Conservation (phyloP, 805 yeast genomes). For the Candida ortonii region DNA sequence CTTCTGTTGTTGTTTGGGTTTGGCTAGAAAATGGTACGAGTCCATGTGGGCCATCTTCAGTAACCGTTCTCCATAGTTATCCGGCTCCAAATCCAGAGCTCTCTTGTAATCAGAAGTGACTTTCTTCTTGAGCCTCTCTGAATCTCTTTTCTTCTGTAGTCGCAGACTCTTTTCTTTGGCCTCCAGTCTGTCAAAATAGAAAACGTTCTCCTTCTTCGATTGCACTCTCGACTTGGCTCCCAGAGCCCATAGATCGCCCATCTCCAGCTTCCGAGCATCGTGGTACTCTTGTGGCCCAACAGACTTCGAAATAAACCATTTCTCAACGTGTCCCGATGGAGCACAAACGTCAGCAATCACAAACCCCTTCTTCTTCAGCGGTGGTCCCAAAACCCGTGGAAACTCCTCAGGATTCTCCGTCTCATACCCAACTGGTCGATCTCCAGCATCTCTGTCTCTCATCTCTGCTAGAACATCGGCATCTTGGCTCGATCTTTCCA, state of each 20-base stretch:
- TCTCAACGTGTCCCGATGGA: conserved; percentile 74
- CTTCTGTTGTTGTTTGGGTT: conserved; percentile 27
- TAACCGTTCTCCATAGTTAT: conserved; percentile 22
- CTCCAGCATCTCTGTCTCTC: conserved; percentile 15
- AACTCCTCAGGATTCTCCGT: conserved; percentile 40
- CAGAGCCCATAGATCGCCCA: conserved; percentile 86
- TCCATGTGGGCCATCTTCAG: conserved; percentile 27
- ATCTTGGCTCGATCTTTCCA: conserved; percentile 55
- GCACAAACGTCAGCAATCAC: conserved; percentile 78
- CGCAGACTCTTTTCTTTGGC: conserved; percentile 32
- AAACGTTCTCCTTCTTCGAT: conserved; percentile 35
- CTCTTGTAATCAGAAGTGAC: conserved; percentile 24
- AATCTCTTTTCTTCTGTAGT: conserved; percentile 25
- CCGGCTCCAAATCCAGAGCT: conserved; percentile 24
- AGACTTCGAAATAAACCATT: conserved; percentile 84
- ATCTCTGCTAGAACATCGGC: conserved; percentile 13
- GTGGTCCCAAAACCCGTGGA: conserved; percentile 73
- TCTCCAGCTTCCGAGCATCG: conserved; percentile 82
- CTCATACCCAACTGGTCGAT: conserved; percentile 27
- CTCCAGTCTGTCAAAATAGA: conserved; percentile 31
- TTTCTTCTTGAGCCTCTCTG: conserved; percentile 24
- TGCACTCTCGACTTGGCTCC: conserved; percentile 53
- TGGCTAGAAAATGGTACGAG: conserved; percentile 24
- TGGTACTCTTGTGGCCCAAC: conserved; percentile 72
- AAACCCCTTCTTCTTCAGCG: conserved; percentile 77